Evolutionary conservation across 2,329 filamentous ascomycete genomes (phyloP).

Genomic region (Cryphonectria japonica): DNA sequence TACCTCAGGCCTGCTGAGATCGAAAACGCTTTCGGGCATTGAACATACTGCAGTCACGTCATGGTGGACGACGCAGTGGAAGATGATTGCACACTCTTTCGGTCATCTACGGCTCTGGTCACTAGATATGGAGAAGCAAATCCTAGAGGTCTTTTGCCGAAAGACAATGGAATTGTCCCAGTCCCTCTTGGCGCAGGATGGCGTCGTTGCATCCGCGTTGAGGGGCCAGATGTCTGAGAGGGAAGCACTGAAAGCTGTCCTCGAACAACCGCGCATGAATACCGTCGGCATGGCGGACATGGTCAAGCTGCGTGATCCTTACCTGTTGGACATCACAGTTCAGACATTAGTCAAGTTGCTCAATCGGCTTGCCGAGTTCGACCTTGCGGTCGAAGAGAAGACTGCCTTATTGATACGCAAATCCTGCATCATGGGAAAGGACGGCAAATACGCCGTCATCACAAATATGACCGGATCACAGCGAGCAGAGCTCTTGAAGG

Average conservation of each 20-base stretch:
- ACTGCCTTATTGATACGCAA: conserved; percentile 66
- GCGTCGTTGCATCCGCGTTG: conserved; percentile 76
- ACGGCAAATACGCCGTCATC: conserved; percentile 62
- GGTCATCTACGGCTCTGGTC: conserved; percentile 85
- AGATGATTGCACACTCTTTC: conserved; percentile 78
- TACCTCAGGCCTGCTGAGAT: conserved; percentile 58
- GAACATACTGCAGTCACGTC: conserved; percentile 70
- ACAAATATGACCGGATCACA: conserved; percentile 84
- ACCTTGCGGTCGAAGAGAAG: conserved; percentile 68
- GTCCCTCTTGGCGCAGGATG: conserved; percentile 80
- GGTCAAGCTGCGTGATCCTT: conserved; percentile 87
- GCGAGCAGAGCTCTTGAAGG: conserved; percentile 77
- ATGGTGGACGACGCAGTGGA: conserved; percentile 88
- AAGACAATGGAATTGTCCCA: conserved; percentile 95
- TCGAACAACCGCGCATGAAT: conserved; percentile 65
- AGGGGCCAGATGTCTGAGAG: conserved; percentile 38
- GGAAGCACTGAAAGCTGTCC: conserved; percentile 52
- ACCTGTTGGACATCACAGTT: conserved; percentile 81
- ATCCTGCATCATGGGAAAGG: conserved; percentile 64
- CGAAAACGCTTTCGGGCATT: conserved; percentile 58
- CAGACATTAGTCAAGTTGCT: conserved; percentile 84
- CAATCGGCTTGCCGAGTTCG: conserved; percentile 75
- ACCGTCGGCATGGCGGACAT: conserved; percentile 80
- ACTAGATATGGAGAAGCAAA: conserved; percentile 69
- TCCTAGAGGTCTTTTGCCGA: conserved; percentile 91